These are phyloP conservation scores for Lojkania enalia DNA, from an alignment of 2,329 filamentous ascomycete species.

Conservation along the genomic window DNA sequence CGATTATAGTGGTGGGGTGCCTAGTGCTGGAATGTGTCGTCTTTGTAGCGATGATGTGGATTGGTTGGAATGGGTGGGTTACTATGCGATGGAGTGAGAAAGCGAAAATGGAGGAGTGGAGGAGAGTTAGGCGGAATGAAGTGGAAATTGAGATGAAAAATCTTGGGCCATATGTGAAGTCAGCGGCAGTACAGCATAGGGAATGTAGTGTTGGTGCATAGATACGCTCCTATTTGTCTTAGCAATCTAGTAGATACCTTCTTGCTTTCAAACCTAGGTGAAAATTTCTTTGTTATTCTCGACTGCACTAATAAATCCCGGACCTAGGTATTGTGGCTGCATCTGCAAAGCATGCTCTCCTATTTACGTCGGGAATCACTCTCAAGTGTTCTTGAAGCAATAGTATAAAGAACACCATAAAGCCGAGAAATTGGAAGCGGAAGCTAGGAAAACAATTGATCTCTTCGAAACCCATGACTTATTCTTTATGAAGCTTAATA, in stretches of 20 bases:
- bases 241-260: neutral
- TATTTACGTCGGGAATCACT: too few species aligned
- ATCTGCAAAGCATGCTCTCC: too few species aligned
- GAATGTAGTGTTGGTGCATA: too few species aligned
- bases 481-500: too few species aligned
- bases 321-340: too few species aligned
- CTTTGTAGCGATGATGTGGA: slow-evolving; percentile 13
- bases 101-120: slow-evolving; percentile 12
- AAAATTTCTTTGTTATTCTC: neutral
- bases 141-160: neutral
- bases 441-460: too few species aligned
- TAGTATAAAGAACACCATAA: too few species aligned
- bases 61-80: slow-evolving; percentile 13
- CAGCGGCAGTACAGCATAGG: too few species aligned
- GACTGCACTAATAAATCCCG: too few species aligned
- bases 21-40: slow-evolving; percentile 8
- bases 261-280: neutral
- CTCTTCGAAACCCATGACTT: too few species aligned
- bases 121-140: neutral
- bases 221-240: neutral
- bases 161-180: neutral
- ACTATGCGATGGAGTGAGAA: slow-evolving; percentile 19
- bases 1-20: slow-evolving; percentile 11
- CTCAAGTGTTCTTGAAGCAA: too few species aligned
- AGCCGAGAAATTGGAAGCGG: too few species aligned